Evolutionary conservation across 352 stramenopile genomes (phyloP).

Genomic region (Globisporangium paddicum): DNA sequence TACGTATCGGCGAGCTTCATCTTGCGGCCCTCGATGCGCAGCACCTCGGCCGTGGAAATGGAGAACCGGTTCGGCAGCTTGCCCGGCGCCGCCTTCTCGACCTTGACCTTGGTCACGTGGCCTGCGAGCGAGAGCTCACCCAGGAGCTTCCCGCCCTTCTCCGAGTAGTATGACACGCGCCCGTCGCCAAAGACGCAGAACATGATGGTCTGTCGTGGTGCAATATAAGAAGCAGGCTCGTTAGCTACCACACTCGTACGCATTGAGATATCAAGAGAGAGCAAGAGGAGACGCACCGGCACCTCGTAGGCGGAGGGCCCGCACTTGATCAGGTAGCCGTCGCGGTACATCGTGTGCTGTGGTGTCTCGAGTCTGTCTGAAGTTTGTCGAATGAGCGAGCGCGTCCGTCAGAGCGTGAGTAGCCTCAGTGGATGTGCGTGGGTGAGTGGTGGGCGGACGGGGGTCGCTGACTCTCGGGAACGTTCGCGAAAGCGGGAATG

Average conservation of each 20-base stretch:
- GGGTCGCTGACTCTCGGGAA: constrained; percentile 6
- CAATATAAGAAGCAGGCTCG: neutral
- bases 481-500: constrained; percentile 1
- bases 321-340: constrained; percentile 75
- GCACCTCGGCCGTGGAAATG: constrained; percentile 56
- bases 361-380: neutral
- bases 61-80: constrained; percentile 78
- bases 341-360: constrained; percentile 56
- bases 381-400: constrained; percentile 1
- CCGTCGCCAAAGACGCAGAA: constrained; percentile 81
- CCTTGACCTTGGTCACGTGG: constrained; percentile 71
- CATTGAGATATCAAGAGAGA: constrained; percentile 4
- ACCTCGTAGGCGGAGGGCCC: constrained; percentile 39
- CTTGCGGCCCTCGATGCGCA: constrained; percentile 68
- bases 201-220: constrained; percentile 34
- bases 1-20: constrained; percentile 72
- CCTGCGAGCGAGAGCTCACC: constrained; percentile 60
- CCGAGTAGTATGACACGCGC: constrained; percentile 64
- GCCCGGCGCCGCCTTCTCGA: constrained; percentile 52
- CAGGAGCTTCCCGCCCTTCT: constrained; percentile 65
- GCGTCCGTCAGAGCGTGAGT: neutral
- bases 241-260: neutral
- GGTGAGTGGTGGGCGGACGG: too few relatives aligned
- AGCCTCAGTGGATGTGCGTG: neutral
- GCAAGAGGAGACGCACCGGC: constrained; percentile 27